Evolutionary conservation across 306 rosid species (phyloP).

Genomic region (Pyrus bretschneideri): DNA sequence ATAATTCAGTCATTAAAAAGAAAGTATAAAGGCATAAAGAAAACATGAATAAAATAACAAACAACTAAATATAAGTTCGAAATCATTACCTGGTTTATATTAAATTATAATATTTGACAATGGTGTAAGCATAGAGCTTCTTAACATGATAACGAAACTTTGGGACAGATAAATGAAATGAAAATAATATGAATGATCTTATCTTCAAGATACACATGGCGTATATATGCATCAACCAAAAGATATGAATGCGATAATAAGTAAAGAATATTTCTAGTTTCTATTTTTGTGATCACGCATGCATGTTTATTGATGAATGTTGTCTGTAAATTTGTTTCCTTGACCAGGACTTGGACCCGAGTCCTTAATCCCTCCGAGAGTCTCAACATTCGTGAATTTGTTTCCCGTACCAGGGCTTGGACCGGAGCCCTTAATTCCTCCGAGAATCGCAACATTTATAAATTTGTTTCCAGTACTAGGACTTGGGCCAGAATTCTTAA

Average conservation of each 20-base stretch:
- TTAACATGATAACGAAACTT: neutral
- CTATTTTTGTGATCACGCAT: neutral
- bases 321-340: neutral
- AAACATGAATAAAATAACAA: no score
- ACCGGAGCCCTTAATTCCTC: constrained; percentile 32
- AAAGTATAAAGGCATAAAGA: no score
- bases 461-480: neutral
- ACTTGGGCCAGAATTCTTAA: neutral
- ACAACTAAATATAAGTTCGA: no score
- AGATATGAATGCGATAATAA: neutral
- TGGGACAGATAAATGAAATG: neutral
- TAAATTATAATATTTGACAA: no score
- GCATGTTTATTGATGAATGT: neutral
- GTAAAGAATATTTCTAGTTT: neutral
- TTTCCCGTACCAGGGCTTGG: constrained; percentile 31
- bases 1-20: no score
- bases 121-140: neutral
- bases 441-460: constrained; percentile 2
- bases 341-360: neutral
- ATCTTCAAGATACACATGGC: neutral
- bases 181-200: neutral
- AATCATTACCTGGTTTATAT: neutral
- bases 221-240: neutral
- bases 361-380: neutral
- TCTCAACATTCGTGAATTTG: neutral